These are phyloP conservation scores for Neodidymelliopsis sp. DNA, from an alignment of 2,329 filamentous ascomycete species.

Conservation along the genomic window DNA sequence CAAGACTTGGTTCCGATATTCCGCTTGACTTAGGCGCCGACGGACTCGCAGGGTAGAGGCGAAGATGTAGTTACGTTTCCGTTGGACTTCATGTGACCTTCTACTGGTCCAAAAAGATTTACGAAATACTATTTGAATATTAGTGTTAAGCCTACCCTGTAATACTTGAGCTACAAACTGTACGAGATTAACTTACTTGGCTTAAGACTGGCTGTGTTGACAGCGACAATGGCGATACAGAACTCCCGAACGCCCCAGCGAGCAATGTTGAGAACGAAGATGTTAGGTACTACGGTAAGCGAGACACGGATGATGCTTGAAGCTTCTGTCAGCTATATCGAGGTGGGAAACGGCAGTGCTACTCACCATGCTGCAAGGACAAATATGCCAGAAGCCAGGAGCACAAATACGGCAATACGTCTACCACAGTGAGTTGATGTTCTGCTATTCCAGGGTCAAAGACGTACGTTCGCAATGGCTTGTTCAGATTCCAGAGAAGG, in stretches of 20 bases:
- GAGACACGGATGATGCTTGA: slow-evolving; percentile 21
- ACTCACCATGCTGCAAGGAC: slow-evolving; percentile 19
- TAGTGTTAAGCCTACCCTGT: neutral
- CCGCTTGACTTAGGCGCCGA: neutral
- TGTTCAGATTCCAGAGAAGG: slow-evolving; percentile 22
- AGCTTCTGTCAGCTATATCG: neutral
- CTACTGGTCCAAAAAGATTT: slow-evolving; percentile 5
- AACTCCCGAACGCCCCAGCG: slow-evolving; percentile 25
- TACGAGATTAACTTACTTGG: slow-evolving; percentile 14
- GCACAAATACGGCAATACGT: slow-evolving; percentile 15
- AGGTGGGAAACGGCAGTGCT: neutral
- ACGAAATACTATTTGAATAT: slow-evolving; percentile 9
- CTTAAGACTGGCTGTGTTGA: slow-evolving; percentile 18
- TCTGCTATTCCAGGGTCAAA: too few species aligned
- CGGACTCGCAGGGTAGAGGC: neutral
- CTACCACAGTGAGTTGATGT: neutral
- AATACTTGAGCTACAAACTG: neutral
- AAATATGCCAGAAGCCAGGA: slow-evolving; percentile 22
- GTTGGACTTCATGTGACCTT: neutral
- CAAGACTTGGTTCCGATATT: neutral
- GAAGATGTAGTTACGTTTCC: slow-evolving; percentile 5
- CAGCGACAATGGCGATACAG: slow-evolving; percentile 20
- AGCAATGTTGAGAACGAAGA: slow-evolving; percentile 20
- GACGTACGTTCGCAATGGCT: slow-evolving; percentile 15
- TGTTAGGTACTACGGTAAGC: slow-evolving; percentile 18